Evolutionary conservation across 2,329 filamentous ascomycete genomes (phyloP).

Genomic region (Neopestalotiopsis clavispora): DNA sequence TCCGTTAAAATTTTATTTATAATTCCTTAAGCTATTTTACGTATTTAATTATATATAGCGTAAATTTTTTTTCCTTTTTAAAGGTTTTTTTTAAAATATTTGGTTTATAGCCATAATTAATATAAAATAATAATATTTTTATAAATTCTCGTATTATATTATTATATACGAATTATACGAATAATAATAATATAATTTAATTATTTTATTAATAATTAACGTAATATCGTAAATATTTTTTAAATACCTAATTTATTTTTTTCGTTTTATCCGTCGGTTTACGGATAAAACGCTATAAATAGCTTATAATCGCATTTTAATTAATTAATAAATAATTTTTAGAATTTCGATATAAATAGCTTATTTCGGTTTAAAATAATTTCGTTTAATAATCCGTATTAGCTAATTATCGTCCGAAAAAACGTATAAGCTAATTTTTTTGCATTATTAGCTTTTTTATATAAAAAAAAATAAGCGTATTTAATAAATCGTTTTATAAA

Average conservation of each 20-base stretch:
- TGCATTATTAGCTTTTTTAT: not conserved
- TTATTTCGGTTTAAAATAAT: constrained; percentile 7
- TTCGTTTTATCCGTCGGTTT: constrained; percentile 23
- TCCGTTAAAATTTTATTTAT: too few species aligned
- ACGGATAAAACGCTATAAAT: constrained; percentile 20
- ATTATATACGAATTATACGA: not conserved
- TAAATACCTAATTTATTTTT: not conserved
- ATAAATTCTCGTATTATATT: not conserved
- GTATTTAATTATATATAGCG: too few species aligned
- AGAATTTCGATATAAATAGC: constrained; percentile 10
- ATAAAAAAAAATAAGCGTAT: not conserved
- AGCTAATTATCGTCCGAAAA: not conserved
- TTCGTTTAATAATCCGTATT: constrained; percentile 2
- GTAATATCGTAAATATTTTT: constrained; percentile 12
- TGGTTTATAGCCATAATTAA: not conserved
- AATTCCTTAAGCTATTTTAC: too few species aligned
- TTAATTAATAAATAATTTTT: not conserved
- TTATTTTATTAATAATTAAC: constrained; percentile 17
- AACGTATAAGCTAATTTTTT: not conserved
- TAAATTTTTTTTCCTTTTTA: too few species aligned
- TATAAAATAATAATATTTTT: constrained; percentile 10
- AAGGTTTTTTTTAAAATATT: too few species aligned
- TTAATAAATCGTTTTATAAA: not conserved
- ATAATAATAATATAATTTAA: constrained; percentile 15
- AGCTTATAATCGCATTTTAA: not conserved